phyloP scores from a whole-genome alignment of 2,329 filamentous ascomycete genomes.

The Pezicula neosporulosa region DNA sequence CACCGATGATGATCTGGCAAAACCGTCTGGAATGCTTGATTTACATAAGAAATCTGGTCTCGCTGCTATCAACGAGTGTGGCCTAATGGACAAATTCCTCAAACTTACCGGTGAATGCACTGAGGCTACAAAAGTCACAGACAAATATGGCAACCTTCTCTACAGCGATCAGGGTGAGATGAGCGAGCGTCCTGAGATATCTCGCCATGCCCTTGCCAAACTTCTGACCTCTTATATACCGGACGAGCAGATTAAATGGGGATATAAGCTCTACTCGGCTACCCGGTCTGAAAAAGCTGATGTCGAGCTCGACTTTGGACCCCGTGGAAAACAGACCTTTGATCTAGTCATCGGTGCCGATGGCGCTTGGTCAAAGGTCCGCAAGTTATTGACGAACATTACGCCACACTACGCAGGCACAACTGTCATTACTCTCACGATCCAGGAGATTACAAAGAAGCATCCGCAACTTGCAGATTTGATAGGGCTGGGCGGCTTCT shows the following conservation, averaged over 20 bases:
- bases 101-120: slow-evolving; percentile 38
- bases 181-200: slow-evolving; percentile 20
- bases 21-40: slow-evolving; percentile 42
- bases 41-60: slow-evolving; percentile 44
- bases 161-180: slow-evolving; percentile 17
- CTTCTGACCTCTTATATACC: slow-evolving; percentile 19
- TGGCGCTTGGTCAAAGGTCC: slow-evolving; percentile 34
- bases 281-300: too few species aligned
- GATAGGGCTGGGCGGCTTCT: slow-evolving; percentile 21
- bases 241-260: slow-evolving; percentile 17
- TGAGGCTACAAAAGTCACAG: slow-evolving; percentile 34
- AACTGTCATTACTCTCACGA: slow-evolving; percentile 26
- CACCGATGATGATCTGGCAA: slow-evolving; percentile 19
- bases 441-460: slow-evolving; percentile 15
- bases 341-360: slow-evolving; percentile 34
- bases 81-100: slow-evolving; percentile 40
- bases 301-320: slow-evolving; percentile 5
- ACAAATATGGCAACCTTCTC: slow-evolving; percentile 24
- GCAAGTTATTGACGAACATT: slow-evolving; percentile 23
- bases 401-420: slow-evolving; percentile 35
- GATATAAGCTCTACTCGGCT: slow-evolving; percentile 4
- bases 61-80: slow-evolving; percentile 39
- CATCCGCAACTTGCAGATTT: slow-evolving; percentile 19
- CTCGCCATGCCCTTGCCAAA: slow-evolving; percentile 19
- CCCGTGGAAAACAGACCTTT: slow-evolving; percentile 13